These are phyloP conservation scores for Oenanthe sinensis DNA, from an alignment of 129 eudicot genomes.

Conservation along the genomic window DNA sequence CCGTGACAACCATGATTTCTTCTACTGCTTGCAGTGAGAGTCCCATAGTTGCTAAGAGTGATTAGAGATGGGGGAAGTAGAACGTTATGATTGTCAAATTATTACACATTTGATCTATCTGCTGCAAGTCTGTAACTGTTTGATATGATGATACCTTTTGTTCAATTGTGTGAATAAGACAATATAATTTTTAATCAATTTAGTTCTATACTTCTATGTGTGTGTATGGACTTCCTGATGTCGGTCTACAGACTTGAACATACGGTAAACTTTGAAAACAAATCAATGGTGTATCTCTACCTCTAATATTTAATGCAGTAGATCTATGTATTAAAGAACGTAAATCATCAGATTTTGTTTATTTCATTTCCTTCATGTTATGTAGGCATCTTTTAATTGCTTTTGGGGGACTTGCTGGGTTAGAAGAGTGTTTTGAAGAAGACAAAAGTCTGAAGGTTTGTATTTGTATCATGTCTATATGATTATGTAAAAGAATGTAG, in stretches of 20 bases:
- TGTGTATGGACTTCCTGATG: background rate
- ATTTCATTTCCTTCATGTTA: background rate
- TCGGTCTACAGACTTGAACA: background rate
- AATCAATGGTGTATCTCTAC: background rate
- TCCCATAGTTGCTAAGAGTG: background rate
- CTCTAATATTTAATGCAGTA: background rate
- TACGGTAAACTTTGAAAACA: background rate
- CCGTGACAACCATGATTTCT: too few species aligned
- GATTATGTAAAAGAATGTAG: background rate
- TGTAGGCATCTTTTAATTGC: constrained; percentile 87
- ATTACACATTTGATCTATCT: background rate
- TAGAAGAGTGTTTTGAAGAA: constrained; percentile 91
- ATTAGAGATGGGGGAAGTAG: background rate
- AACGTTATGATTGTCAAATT: background rate
- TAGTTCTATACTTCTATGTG: too few species aligned
- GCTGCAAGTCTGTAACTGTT: background rate
- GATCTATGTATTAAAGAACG: background rate
- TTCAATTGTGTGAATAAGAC: background rate
- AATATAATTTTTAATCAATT: background rate
- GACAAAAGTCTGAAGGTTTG: constrained; percentile 65
- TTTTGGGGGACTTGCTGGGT: constrained; percentile 96
- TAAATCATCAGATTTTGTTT: background rate
- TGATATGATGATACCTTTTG: background rate
- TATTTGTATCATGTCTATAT: background rate
- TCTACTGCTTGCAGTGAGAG: background rate